Conservation (phyloP, 2,329 filamentous ascomycete species). For the Claviceps fusiformis region DNA sequence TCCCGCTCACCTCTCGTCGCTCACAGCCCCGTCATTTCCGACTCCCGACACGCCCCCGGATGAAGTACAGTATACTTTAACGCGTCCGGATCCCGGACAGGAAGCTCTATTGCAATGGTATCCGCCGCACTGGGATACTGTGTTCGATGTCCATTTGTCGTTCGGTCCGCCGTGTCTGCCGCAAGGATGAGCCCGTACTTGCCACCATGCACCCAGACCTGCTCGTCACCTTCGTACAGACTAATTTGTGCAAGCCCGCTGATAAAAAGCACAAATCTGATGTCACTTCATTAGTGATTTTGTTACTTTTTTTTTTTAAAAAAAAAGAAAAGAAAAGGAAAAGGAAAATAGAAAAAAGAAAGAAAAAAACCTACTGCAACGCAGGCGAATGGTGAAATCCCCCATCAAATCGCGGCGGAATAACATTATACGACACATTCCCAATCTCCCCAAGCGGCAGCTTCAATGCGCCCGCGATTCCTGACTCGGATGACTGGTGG, state of each 20-base stretch:
- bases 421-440: constrained; percentile 22
- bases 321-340: not conserved
- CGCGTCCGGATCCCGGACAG: not conserved
- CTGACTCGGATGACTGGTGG: constrained; percentile 15
- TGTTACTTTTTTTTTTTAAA: not conserved
- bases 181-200: constrained; percentile 27
- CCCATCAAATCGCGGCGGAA: constrained; percentile 24
- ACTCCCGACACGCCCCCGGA: not conserved
- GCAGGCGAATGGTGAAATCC: constrained; percentile 28
- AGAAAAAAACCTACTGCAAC: constrained; percentile 21
- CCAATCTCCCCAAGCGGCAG: constrained; percentile 18
- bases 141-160: constrained; percentile 25
- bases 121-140: constrained; percentile 23
- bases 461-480: constrained; percentile 16
- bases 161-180: constrained; percentile 27
- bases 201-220: constrained; percentile 25
- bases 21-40: not conserved
- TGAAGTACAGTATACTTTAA: constrained; percentile 7
- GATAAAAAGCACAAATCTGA: constrained; percentile 22
- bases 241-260: constrained; percentile 27
- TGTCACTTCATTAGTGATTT: not conserved
- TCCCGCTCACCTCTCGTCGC: not conserved
- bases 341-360: not conserved
- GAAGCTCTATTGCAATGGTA: constrained; percentile 20
- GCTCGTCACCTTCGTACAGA: constrained; percentile 22